These are phyloP conservation scores for Piloderma croceum DNA, from an alignment of 768 basidiomycete genomes.

Conservation along the genomic window DNA sequence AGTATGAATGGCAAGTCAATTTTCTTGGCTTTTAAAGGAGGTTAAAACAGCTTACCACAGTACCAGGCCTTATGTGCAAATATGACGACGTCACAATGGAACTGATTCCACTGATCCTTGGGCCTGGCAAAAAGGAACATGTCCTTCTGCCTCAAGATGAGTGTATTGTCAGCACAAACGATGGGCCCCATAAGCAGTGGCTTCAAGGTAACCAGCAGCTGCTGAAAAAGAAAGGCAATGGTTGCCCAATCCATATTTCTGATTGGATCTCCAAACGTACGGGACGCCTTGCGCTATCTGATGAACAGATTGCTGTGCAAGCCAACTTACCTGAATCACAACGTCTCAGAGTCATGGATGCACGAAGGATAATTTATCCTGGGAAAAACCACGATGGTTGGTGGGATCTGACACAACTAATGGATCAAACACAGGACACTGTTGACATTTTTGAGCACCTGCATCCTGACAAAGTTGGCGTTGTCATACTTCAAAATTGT, in stretches of 20 bases:
- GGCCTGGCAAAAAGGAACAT: constrained; percentile 11
- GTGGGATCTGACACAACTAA: constrained; percentile 18
- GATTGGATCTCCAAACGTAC: constrained; percentile 16
- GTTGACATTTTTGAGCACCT: constrained; percentile 7
- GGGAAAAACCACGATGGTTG: constrained; percentile 17
- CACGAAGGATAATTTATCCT: constrained; percentile 5
- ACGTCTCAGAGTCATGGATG: constrained; percentile 4
- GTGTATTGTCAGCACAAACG: constrained; percentile 18
- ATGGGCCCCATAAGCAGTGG: constrained; percentile 13
- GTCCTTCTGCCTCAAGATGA: constrained; percentile 20
- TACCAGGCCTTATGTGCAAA: no score
- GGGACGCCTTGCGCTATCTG: constrained; percentile 13
- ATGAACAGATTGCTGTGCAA: constrained; percentile 5
- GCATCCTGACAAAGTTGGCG: constrained; percentile 8
- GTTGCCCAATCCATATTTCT: constrained; percentile 15
- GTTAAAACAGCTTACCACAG: no score
- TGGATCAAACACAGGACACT: constrained; percentile 10
- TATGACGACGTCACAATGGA: no score
- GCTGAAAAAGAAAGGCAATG: constrained; percentile 23
- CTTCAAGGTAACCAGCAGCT: constrained; percentile 19
- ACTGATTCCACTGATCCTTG: constrained; percentile 11
- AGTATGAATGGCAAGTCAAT: no score
- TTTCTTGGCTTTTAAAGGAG: no score
- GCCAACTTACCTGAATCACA: constrained; percentile 2
- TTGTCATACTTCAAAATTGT: constrained; percentile 17